Conservation (phyloP, 371 early-diverging fungal genomes). For the Mucor saturninus region DNA sequence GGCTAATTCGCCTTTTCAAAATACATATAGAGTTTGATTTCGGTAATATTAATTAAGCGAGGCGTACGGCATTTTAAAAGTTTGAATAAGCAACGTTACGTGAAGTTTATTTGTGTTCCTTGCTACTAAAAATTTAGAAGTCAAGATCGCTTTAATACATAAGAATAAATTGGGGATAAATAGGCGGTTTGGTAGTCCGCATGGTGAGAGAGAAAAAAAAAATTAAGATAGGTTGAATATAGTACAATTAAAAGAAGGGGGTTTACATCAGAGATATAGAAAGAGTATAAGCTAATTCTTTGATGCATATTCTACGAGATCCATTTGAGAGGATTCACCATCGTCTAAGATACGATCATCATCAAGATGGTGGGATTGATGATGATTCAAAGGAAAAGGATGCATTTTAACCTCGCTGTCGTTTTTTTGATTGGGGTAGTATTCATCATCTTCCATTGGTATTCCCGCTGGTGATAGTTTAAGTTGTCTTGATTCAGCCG, state of each 20-base stretch:
- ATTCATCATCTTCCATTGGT: slow-evolving; percentile 17
- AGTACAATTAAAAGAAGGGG: background rate
- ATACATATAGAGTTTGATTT: no score
- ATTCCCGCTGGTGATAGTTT: slow-evolving; percentile 15
- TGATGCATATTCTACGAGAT: slow-evolving; percentile 23
- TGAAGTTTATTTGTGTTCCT: no score
- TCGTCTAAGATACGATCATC: slow-evolving; percentile 26
- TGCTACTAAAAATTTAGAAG: no score
- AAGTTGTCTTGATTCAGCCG: slow-evolving; percentile 10
- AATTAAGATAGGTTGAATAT: background rate
- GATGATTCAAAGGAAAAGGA: slow-evolving; percentile 12
- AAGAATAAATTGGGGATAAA: no score
- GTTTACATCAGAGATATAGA: background rate
- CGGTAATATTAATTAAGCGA: no score
- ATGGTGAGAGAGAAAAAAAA: no score
- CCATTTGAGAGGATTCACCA: slow-evolving; percentile 29
- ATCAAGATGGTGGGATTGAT: slow-evolving; percentile 20
- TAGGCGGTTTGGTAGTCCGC: no score
- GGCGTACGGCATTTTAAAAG: no score
- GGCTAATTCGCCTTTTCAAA: no score
- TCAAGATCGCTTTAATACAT: no score
- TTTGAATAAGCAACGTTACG: no score
- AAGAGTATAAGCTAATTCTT: slow-evolving; percentile 5
- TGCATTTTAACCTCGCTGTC: background rate
- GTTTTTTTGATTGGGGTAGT: background rate